Percentiles rank a stretch among this genome's conserved stretches.
These are phyloP conservation scores for Kuraishia floccosa DNA, from an alignment of 805 yeast genomes.

Conservation along the genomic window DNA sequence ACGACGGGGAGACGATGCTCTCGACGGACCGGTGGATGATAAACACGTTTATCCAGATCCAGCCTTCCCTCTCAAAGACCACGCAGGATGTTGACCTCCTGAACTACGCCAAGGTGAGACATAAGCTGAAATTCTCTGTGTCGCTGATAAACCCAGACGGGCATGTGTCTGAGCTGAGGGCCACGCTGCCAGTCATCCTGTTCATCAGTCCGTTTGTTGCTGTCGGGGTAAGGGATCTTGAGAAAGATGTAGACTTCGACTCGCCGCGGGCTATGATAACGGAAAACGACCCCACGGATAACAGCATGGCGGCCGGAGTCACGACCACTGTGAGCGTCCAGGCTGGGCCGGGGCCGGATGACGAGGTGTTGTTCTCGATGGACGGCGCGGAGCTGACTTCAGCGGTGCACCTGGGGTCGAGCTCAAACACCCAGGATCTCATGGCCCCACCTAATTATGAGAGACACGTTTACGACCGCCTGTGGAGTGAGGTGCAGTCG, in stretches of 20 bases:
- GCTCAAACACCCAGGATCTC: conserved; percentile 27
- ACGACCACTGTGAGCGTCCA: neutral
- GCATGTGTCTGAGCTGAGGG: conserved; percentile 84
- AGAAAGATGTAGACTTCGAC: neutral
- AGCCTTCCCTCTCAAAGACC: conserved; percentile 60
- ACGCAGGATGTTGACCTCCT: conserved; percentile 81
- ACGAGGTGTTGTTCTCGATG: conserved; percentile 26
- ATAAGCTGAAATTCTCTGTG: conserved; percentile 74
- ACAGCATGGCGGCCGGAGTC: neutral
- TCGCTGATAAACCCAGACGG: conserved; percentile 83
- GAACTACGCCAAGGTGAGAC: conserved; percentile 69
- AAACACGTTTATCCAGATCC: conserved; percentile 46
- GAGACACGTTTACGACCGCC: conserved; percentile 67
- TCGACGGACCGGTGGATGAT: conserved; percentile 67
- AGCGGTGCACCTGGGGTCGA: too few species aligned
- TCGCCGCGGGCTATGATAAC: too few species aligned
- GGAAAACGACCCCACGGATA: neutral
- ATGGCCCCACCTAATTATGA: conserved; percentile 85
- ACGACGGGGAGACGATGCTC: conserved; percentile 16
- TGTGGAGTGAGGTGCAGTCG: conserved; percentile 54
- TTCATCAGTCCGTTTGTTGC: conserved; percentile 64
- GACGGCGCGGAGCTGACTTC: conserved; percentile 9
- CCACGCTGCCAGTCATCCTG: conserved; percentile 65
- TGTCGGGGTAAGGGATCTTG: conserved; percentile 40
- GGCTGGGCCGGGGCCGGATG: conserved; percentile 20